Evolutionary conservation across 495 filamentous ascomycete species (phyloP).

Genomic region (Alectoria sarmentosa): DNA sequence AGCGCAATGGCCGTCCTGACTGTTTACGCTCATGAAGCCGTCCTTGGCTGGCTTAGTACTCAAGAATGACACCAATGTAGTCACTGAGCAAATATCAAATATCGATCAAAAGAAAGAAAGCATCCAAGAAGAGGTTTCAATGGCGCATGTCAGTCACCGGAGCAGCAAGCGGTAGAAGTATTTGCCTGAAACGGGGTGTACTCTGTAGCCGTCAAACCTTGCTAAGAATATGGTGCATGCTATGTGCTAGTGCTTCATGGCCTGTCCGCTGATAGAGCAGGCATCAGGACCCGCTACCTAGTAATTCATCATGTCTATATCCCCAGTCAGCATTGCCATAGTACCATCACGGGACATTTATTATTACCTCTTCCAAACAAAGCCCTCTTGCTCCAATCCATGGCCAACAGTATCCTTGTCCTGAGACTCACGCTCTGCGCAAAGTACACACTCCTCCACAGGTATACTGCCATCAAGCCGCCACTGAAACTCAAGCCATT

Average conservation of each 20-base stretch:
- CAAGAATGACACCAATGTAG: background rate
- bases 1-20: background rate
- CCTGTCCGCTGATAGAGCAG: background rate
- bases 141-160: background rate
- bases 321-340: background rate
- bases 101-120: background rate
- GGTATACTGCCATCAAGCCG: slow-evolving; percentile 87
- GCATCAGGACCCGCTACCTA: slow-evolving; percentile 9
- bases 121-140: background rate
- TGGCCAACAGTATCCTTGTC: slow-evolving; percentile 82
- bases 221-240: no score
- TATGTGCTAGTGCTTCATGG: background rate
- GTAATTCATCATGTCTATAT: slow-evolving; percentile 35
- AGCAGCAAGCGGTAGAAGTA: background rate
- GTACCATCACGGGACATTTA: background rate
- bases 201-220: no score
- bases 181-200: background rate
- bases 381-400: slow-evolving; percentile 97
- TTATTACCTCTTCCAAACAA: slow-evolving; percentile 84
- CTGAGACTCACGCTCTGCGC: slow-evolving; percentile 93
- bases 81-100: background rate
- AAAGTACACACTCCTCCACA: slow-evolving; percentile 96
- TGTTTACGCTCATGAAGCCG: background rate
- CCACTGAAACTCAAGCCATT: slow-evolving; percentile 72
- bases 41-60: background rate